Base-by-base conservation (phyloP, 768 basidiomycete genomes). In the Lactarius evosmus region DNA sequence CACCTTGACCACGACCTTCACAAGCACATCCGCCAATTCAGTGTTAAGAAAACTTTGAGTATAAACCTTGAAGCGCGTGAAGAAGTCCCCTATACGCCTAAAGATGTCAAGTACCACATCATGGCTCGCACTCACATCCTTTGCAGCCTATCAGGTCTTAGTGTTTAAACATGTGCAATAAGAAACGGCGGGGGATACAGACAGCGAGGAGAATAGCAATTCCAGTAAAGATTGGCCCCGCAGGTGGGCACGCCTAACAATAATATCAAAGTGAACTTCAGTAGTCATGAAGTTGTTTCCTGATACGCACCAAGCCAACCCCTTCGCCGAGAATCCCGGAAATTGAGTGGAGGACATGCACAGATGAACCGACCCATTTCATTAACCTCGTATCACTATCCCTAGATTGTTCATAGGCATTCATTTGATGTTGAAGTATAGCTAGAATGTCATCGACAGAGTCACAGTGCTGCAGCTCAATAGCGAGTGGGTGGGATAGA, bases 161-260 rank as follows among this genome's bases (percentile, higher is more conserved):
- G 4, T 9, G 19, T 46, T n/a, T 33, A 27, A 33, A 6, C 8
- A 1, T 17, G 7, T 9, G 7, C 5, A n/a, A 27, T n/a, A 11
- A 8, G 2, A n/a, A 33, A 4, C 11, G 11, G 27, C 8, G n/a
- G 32, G 46, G 25, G n/a, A 50, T 8, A 8, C 44, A 6, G 33
- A 58, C 57, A 1, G 30, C 25, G 32, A 58, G 44, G 22, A 58
- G 57, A 44, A 58, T 34, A 12, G 30, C 44, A 14, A 58, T 34
- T 1, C n/a, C 57, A 19, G 32, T 12, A 22, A 49, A 58, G n/a
- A 58, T 27, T n/a, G 30, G 44, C 57, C 22, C 44, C 3, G 41
- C 57, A 29, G 46, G 57, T 17, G 57, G 57, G 44, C 33, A 50
- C n/a, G 17, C 44, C 57, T 58, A 17, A 34, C 7, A 30, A 22